phyloP scores from a whole-genome alignment of 2,329 filamentous ascomycete genomes.

The Lachnellula hyalina region DNA sequence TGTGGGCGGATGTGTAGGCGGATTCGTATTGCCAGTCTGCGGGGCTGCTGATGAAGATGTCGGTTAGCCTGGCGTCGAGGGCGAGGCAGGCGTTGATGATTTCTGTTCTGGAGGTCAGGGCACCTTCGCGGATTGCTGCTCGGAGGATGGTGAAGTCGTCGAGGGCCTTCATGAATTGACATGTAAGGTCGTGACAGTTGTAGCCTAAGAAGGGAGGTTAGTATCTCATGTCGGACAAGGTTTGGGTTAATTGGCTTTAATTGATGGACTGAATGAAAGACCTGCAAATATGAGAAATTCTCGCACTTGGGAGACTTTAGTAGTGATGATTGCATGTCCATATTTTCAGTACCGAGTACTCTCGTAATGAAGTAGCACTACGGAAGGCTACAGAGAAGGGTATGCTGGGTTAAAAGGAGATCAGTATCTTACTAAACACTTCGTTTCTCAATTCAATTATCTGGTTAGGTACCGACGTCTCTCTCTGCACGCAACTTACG shows the following conservation, averaged over 20 bases:
- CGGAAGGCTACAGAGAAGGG: no score
- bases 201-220: constrained; percentile 7
- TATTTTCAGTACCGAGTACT: no score
- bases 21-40: constrained; percentile 17
- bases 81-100: constrained; percentile 9
- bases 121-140: constrained; percentile 5
- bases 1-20: constrained; percentile 7
- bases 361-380: no score
- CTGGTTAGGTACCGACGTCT: constrained; percentile 43
- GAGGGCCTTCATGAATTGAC: constrained; percentile 40
- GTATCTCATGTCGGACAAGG: neutral
- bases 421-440: constrained; percentile 7
- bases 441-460: constrained; percentile 43
- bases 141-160: constrained; percentile 16
- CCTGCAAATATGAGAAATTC: no score
- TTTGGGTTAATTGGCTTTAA: no score
- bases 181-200: constrained; percentile 36
- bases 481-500: constrained; percentile 46
- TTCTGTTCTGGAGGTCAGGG: neutral
- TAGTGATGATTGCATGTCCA: neutral
- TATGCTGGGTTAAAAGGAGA: neutral
- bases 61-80: constrained; percentile 9
- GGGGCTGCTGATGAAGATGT: constrained; percentile 10
- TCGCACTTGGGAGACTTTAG: neutral
- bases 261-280: no score